Evolutionary conservation across 352 stramenopile species (phyloP).

Genomic region (Peronosclerospora sorghi): DNA sequence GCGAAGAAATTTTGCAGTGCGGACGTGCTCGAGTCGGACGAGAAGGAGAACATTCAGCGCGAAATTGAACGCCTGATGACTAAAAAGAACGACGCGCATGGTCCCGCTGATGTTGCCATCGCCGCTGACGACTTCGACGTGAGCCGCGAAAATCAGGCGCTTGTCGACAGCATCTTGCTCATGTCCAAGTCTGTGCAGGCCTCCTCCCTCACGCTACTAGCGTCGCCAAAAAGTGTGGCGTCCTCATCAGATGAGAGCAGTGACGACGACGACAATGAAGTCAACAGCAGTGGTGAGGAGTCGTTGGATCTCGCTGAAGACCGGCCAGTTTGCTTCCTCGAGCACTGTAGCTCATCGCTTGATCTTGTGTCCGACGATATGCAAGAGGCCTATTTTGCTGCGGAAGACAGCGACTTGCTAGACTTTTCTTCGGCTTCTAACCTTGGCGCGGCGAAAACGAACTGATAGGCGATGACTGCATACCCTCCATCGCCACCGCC

Average conservation of each 20-base stretch:
- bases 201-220: slow-evolving; percentile 32
- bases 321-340: slow-evolving; percentile 20
- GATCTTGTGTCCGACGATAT: slow-evolving; percentile 69
- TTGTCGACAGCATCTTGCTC: slow-evolving; percentile 68
- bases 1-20: slow-evolving; percentile 68
- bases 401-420: slow-evolving; percentile 55
- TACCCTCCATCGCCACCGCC: background rate
- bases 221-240: slow-evolving; percentile 52
- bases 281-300: slow-evolving; percentile 31
- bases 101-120: slow-evolving; percentile 16
- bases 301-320: slow-evolving; percentile 23
- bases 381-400: slow-evolving; percentile 56
- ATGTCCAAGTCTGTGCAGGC: slow-evolving; percentile 65
- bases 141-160: slow-evolving; percentile 48
- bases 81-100: slow-evolving; percentile 42
- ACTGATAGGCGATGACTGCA: slow-evolving; percentile 9
- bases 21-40: slow-evolving; percentile 55
- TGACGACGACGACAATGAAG: slow-evolving; percentile 28
- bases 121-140: slow-evolving; percentile 17
- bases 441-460: slow-evolving; percentile 10
- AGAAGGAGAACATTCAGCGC: slow-evolving; percentile 73
- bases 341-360: slow-evolving; percentile 27
- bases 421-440: slow-evolving; percentile 34
- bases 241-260: slow-evolving; percentile 42
- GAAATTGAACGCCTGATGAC: slow-evolving; percentile 76